These are phyloP conservation scores for Coemansia sp. DNA, from an alignment of 192 early-diverging fungal species.

Conservation along the genomic window DNA sequence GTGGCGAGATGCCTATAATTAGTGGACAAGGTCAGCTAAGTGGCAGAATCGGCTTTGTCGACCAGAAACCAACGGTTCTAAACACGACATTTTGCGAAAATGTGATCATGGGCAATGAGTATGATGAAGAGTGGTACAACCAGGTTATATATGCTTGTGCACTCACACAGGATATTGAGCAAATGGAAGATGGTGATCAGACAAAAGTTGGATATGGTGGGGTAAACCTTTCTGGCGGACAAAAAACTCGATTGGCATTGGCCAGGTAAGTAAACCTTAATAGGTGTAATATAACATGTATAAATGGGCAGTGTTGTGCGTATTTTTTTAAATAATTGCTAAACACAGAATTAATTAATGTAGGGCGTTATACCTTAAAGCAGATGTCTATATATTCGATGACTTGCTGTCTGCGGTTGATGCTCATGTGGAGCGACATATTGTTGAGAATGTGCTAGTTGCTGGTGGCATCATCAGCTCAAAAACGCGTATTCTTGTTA, in stretches of 20 bases:
- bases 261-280: constrained; percentile 45
- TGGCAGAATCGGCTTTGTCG: constrained; percentile 56
- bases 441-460: constrained; percentile 54
- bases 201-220: constrained; percentile 61
- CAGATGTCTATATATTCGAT: constrained; percentile 68
- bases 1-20: constrained; percentile 81
- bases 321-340: not conserved
- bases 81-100: constrained; percentile 52
- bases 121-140: constrained; percentile 25
- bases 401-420: constrained; percentile 71
- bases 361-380: constrained; percentile 62
- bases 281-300: not conserved
- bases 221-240: constrained; percentile 62
- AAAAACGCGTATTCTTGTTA: constrained; percentile 54
- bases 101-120: constrained; percentile 40
- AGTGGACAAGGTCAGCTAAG: constrained; percentile 65
- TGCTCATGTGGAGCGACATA: constrained; percentile 58
- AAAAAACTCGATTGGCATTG: constrained; percentile 62
- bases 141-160: constrained; percentile 33
- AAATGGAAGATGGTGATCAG: constrained; percentile 23
- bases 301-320: not conserved
- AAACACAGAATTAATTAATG: constrained; percentile 28
- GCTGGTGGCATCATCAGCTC: constrained; percentile 26
- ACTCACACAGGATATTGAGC: constrained; percentile 23
- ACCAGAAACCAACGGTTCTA: constrained; percentile 46